Percentiles rank a stretch among this genome's conserved stretches.
These are phyloP conservation scores for Scutellaria minor DNA, from an alignment of 257 asterid genomes.

Conservation along the genomic window DNA sequence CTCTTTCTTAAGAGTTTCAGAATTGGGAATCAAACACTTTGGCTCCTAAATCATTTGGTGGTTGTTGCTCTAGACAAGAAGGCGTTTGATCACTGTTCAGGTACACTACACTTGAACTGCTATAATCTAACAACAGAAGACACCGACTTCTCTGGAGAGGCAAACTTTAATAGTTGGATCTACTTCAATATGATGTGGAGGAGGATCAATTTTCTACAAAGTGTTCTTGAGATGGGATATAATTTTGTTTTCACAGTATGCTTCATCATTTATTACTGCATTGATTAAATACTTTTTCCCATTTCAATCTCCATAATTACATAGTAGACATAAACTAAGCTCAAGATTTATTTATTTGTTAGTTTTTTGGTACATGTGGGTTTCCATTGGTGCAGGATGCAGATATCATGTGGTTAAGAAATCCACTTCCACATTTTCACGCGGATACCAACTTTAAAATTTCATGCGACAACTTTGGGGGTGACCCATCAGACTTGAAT, in stretches of 20 bases:
- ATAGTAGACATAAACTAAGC: background rate
- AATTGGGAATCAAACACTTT: constrained; percentile 48
- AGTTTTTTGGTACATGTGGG: background rate
- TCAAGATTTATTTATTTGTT: background rate
- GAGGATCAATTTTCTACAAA: constrained; percentile 48
- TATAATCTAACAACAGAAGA: constrained; percentile 42
- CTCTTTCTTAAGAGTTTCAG: constrained; percentile 60
- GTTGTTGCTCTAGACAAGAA: constrained; percentile 55
- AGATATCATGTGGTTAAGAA: constrained; percentile 62
- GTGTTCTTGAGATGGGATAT: constrained; percentile 54
- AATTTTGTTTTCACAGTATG: constrained; percentile 61
- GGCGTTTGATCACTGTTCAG: constrained; percentile 46
- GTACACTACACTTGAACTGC: constrained; percentile 45
- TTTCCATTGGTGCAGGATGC: constrained; percentile 47
- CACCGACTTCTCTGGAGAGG: constrained; percentile 50
- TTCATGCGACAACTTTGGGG: constrained; percentile 46
- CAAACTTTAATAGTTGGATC: constrained; percentile 43
- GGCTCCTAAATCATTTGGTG: constrained; percentile 56
- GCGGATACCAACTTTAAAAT: constrained; percentile 53
- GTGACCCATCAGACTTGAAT: constrained; percentile 34
- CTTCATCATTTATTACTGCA: background rate
- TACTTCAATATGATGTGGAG: constrained; percentile 65
- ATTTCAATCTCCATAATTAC: background rate
- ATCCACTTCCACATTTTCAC: constrained; percentile 56
- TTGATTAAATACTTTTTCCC: background rate